A percentile compares a stretch with the other conserved stretches of the same genome.
Evolutionary conservation across 768 basidiomycete genomes (phyloP).

Genomic region (Amanita polypyramis): DNA sequence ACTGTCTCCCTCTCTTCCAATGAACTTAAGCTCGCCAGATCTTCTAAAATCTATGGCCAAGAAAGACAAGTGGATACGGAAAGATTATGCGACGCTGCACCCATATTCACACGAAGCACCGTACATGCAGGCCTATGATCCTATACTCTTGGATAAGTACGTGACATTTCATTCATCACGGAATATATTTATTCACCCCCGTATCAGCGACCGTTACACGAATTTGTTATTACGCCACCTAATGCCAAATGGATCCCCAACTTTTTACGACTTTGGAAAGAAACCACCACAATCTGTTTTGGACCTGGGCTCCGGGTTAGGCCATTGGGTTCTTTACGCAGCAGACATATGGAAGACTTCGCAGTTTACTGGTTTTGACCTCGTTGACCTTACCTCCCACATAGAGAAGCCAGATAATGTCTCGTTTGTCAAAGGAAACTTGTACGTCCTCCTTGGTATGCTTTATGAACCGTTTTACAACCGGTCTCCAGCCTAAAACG

Average conservation of each 20-base stretch:
- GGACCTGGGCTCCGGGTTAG: slow-evolving; percentile 70
- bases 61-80: slow-evolving; percentile 29
- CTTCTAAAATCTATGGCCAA: slow-evolving; percentile 7
- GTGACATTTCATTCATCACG: slow-evolving; percentile 13
- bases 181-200: slow-evolving; percentile 7
- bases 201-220: slow-evolving; percentile 48
- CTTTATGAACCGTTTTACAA: background rate
- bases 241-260: slow-evolving; percentile 39
- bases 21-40: background rate
- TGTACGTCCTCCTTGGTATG: slow-evolving; percentile 34
- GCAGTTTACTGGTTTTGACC: slow-evolving; percentile 55
- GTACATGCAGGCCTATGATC: slow-evolving; percentile 62
- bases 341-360: slow-evolving; percentile 51
- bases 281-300: slow-evolving; percentile 46
- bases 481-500: slow-evolving; percentile 36
- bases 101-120: slow-evolving; percentile 39
- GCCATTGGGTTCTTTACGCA: slow-evolving; percentile 57
- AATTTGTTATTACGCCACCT: slow-evolving; percentile 47
- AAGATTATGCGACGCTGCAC: slow-evolving; percentile 40
- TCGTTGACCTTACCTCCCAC: slow-evolving; percentile 37
- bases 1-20: slow-evolving; percentile 1
- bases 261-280: slow-evolving; percentile 44
- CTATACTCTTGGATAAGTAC: slow-evolving; percentile 47
- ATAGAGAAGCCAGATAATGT: slow-evolving; percentile 32
- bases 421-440: slow-evolving; percentile 51